Evolutionary conservation across 2,329 filamentous ascomycete species (phyloP), one percentile per base, ranked within the genome.

Genomic region (Pseudocercospora pini-densiflorae): DNA sequence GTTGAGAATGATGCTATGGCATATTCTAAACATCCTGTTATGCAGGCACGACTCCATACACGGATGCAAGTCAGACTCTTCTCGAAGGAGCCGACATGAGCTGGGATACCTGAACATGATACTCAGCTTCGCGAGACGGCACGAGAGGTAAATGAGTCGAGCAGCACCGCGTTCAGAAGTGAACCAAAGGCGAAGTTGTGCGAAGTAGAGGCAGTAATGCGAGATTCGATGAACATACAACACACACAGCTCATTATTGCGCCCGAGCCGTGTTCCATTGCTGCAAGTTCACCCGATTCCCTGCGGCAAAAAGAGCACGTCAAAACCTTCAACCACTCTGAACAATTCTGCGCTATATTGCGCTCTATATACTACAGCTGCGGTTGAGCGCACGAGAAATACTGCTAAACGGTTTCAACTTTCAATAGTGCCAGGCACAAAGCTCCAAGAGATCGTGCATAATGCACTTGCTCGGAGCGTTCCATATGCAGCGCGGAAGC

Each of bases 381-480:
- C 51, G 24, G 51, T 54, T 54, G 51, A 54, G 51, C 7, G 24
- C 45, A 49, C n/a, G 45, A 21, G 16, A 51, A 23, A 27, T 24
- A 24, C 47, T 51, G n/a, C 27, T 9, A 14, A 55, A 55, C 16
- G 24, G 51, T 27, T 21, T 51, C 16, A 55, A 14, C 27, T 27
- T 55, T 51, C 51, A 27, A 55, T 55, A 55, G 51, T 27, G 51
- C 24, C 27, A 55, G 24, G 51, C 24, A 55, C 51, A 16, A 43
- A 55, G 19, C 47, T 10, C 47, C 47, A 27, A 51, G 23, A 51
- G 47, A 51, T 51, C 21, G 5, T 12, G 45, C n/a, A 49, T 49
- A 24, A 21, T 21, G 45, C 45, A 51, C 47, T 51, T 16, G 19
- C 19, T 51, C 47, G 47, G 47, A 51, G 47, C 19, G 47, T 51